These are phyloP conservation scores for Monosporascus sp. DNA, from an alignment of 2,329 filamentous ascomycete genomes.

Conservation along the genomic window DNA sequence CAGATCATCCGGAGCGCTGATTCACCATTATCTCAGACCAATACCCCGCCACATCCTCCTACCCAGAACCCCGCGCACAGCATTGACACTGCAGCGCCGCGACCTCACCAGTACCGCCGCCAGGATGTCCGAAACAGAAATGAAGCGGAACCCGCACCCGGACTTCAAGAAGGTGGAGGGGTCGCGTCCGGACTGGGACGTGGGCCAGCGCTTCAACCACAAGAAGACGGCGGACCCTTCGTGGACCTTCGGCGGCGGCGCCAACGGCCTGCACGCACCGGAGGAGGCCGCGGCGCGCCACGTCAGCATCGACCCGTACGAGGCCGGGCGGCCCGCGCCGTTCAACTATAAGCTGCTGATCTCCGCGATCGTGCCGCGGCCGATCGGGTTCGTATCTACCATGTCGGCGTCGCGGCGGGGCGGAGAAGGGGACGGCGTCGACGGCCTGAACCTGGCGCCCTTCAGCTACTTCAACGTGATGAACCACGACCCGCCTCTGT, in stretches of 20 bases:
- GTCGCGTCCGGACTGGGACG: slow-evolving; percentile 56
- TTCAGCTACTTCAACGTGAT: slow-evolving; percentile 85
- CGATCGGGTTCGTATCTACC: slow-evolving; percentile 63
- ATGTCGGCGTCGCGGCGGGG: slow-evolving; percentile 39
- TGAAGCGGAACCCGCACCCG: slow-evolving; percentile 60
- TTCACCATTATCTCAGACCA: not conserved
- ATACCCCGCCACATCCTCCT: not conserved
- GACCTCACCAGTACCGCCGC: not conserved
- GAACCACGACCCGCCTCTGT: slow-evolving; percentile 80
- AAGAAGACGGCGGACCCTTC: slow-evolving; percentile 59
- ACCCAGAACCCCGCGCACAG: not conserved
- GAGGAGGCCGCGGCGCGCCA: slow-evolving; percentile 37
- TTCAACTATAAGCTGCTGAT: slow-evolving; percentile 94
- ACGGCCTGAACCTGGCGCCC: slow-evolving; percentile 67
- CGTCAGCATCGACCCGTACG: slow-evolving; percentile 76
- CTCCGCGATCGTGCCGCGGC: slow-evolving; percentile 73
- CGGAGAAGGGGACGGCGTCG: slow-evolving; percentile 34
- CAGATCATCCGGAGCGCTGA: too few species aligned
- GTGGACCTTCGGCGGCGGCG: slow-evolving; percentile 62
- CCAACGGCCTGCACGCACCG: slow-evolving; percentile 43
- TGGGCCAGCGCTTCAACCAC: slow-evolving; percentile 41
- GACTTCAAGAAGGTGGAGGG: slow-evolving; percentile 72
- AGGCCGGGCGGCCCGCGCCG: slow-evolving; percentile 56
- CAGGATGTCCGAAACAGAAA: slow-evolving; percentile 26
- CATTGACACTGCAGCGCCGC: not conserved